These are phyloP conservation scores for Moricandia moricandioides DNA, from an alignment of 345 rosid genomes.

Conservation along the genomic window DNA sequence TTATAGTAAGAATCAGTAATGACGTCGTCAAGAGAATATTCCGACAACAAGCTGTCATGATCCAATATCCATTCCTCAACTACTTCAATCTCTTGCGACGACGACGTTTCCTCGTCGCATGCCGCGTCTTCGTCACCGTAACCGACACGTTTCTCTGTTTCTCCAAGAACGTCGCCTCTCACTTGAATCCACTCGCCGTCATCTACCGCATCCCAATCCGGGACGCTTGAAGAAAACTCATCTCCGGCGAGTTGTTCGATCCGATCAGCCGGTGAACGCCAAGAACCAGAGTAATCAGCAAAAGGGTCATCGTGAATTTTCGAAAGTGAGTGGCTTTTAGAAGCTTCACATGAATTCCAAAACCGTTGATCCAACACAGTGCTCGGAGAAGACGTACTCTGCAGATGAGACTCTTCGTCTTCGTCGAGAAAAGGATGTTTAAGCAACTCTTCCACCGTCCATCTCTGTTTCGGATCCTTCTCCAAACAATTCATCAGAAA, in stretches of 20 bases:
- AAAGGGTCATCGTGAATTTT: slow-evolving; percentile 20
- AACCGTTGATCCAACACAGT: slow-evolving; percentile 66
- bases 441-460: slow-evolving; percentile 60
- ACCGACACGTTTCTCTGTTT: slow-evolving; percentile 23
- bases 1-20: not conserved
- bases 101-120: slow-evolving; percentile 20
- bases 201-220: slow-evolving; percentile 38
- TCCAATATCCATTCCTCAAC: slow-evolving; percentile 31
- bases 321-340: slow-evolving; percentile 32
- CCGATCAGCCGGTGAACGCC: slow-evolving; percentile 40
- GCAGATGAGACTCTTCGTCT: slow-evolving; percentile 1
- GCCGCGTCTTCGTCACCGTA: slow-evolving; percentile 19
- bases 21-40: slow-evolving; percentile 32
- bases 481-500: slow-evolving; percentile 58
- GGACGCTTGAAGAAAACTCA: slow-evolving; percentile 6
- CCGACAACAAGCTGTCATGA: slow-evolving; percentile 39
- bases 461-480: slow-evolving; percentile 57
- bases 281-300: not conserved
- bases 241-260: slow-evolving; percentile 42
- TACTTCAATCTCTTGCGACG: slow-evolving; percentile 13
- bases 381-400: slow-evolving; percentile 49
- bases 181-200: slow-evolving; percentile 65
- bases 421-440: slow-evolving; percentile 59
- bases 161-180: slow-evolving; percentile 43
- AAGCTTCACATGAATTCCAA: slow-evolving; percentile 54